Conservation (phyloP, 2,329 filamentous ascomycete genomes). For the Amesomyces nigricolor region DNA sequence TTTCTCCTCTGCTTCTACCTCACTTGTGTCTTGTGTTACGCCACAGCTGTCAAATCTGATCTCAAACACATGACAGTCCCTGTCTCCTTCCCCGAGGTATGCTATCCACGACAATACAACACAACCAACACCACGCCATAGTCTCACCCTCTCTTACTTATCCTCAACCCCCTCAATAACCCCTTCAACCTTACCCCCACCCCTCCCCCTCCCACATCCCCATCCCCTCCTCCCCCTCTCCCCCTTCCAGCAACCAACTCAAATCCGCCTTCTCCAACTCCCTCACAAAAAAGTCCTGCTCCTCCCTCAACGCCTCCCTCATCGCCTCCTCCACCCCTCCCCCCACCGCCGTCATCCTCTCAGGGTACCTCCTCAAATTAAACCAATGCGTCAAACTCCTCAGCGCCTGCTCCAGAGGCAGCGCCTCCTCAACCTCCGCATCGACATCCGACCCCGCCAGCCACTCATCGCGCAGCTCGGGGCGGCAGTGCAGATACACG, state of each 20-base stretch:
- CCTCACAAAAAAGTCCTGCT: constrained; percentile 72
- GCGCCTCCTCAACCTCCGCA: constrained; percentile 84
- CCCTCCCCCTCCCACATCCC: constrained; percentile 2
- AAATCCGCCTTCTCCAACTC: constrained; percentile 69
- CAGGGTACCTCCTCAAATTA: constrained; percentile 77
- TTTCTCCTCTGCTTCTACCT: too few relatives aligned
- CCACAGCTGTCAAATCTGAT: too few relatives aligned
- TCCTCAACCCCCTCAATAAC: background rate
- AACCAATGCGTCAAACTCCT: constrained; percentile 90
- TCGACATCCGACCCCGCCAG: constrained; percentile 86
- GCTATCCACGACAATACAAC: too few relatives aligned
- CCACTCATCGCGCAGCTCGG: constrained; percentile 93
- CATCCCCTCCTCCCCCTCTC: background rate
- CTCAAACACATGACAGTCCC: too few relatives aligned
- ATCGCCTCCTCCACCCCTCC: constrained; percentile 42
- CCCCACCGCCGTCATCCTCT: constrained; percentile 59
- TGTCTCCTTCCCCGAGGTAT: too few relatives aligned
- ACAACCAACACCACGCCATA: too few relatives aligned
- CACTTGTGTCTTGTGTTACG: too few relatives aligned
- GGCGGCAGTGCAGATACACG: constrained; percentile 88
- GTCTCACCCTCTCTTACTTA: too few relatives aligned
- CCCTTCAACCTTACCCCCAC: background rate
- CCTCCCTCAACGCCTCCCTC: constrained; percentile 65
- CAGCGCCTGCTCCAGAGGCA: constrained; percentile 87
- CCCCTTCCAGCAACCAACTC: constrained; percentile 7